Evolutionary conservation across 257 asterid species (phyloP).

Genomic region (Nicotiana tabacum): DNA sequence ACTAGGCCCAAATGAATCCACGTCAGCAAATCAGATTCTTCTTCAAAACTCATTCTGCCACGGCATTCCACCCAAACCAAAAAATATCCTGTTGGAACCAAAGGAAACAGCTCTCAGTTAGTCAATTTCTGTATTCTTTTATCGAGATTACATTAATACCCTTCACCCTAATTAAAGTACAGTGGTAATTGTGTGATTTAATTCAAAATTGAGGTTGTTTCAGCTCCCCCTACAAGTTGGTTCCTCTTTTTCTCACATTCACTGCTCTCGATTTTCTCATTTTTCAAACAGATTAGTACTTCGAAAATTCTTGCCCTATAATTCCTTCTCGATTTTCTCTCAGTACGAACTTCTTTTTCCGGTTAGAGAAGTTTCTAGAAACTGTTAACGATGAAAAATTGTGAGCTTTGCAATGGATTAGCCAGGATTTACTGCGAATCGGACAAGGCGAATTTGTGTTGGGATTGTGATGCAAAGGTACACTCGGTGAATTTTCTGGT

Average conservation of each 20-base stretch:
- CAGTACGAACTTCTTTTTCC: too few relatives aligned
- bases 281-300: background rate
- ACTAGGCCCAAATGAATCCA: background rate
- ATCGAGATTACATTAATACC: background rate
- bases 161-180: background rate
- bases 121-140: too few relatives aligned
- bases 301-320: background rate
- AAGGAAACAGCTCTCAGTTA: background rate
- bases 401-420: constrained; percentile 32
- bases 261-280: background rate
- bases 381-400: constrained; percentile 22
- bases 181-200: background rate
- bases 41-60: background rate
- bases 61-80: background rate
- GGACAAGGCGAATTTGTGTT: constrained; percentile 48
- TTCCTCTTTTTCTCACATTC: background rate
- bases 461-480: constrained; percentile 54
- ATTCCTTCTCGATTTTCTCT: background rate
- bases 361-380: background rate
- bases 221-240: background rate
- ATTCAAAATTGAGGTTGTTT: background rate
- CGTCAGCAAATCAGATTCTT: constrained; percentile 2
- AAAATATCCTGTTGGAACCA: background rate
- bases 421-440: constrained; percentile 40
- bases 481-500: constrained; percentile 54